Base-by-base conservation (phyloP, 371 early-diverging fungal species). In the Mucor irregularis region DNA sequence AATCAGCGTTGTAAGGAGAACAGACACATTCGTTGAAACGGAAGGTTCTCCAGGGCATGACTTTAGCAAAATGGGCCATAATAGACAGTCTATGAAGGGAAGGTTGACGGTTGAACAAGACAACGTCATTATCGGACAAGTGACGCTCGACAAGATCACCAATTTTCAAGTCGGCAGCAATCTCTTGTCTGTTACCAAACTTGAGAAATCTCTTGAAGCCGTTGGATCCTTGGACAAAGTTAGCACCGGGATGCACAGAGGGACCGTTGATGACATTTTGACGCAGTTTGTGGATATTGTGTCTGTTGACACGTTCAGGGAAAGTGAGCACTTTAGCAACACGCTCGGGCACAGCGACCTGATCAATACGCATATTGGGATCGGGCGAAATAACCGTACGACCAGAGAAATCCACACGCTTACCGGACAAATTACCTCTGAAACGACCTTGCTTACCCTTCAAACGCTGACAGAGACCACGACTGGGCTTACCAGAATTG, bases 371-470 rank as follows among this genome's bases (percentile, higher is more conserved):
- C 74, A 99, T 85, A 72, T 98, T 99, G 19, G 99, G 99, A 75
- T 99, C 99, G 7, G 99, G 99, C 2, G 98, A 96, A 71, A 99
- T 99, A 53, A 99, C 99, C 0, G 99, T 99, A 72, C 99, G 87
- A 5, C 95, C 99, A 29, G 97, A 96, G 71, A 99, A 99, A 74
- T 99, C 99, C 14, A 99, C 99, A 78, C 99, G 94, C 82, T 99
- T 99, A 54, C 99, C 99, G 10, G 96, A 96, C 57, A 99, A 81
- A 66, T 99, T 99, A 34, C 99, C 99, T 70, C 99, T 89, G 86
- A 99, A 99, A 53, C 99, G 91, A 56, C 99, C 99, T 59, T 95
- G 93, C 72, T 99, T 99, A 43, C 99, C 99, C 85, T 99, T 99
- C 49, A 99, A 78, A 54, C 99, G 85, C 74, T 99, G 99, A 50